A percentile compares a stretch with the other conserved stretches of the same genome.
Evolutionary conservation across 176 grass and related monocot genomes (phyloP).

Genomic region (Oryza brachyantha): DNA sequence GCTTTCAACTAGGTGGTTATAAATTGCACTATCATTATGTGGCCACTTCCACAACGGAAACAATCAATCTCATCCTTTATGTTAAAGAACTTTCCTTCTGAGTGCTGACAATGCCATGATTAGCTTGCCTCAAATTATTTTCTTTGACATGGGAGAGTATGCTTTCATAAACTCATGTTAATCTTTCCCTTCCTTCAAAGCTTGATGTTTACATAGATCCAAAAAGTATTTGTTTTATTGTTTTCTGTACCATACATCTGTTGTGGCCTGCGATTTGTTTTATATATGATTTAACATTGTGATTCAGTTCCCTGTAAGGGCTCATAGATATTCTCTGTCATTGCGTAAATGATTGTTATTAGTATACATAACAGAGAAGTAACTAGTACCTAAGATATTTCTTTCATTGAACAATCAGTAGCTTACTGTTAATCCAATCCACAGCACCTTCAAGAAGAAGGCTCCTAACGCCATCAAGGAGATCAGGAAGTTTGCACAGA

Average conservation of each 20-base stretch:
- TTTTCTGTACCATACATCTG: not conserved
- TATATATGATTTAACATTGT: not conserved
- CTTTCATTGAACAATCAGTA: not conserved
- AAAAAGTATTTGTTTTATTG: not conserved
- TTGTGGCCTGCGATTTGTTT: not conserved
- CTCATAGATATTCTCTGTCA: not conserved
- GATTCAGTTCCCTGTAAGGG: not conserved
- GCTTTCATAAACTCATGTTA: no score
- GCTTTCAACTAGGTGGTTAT: not conserved
- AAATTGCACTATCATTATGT: no score
- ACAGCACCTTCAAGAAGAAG: constrained; percentile 54
- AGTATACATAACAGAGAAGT: not conserved
- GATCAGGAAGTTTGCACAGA: constrained; percentile 43
- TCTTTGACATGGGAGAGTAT: no score
- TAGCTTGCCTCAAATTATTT: not conserved
- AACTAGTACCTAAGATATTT: not conserved
- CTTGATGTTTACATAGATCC: not conserved
- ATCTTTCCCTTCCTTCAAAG: no score
- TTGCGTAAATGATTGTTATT: not conserved
- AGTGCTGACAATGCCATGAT: not conserved
- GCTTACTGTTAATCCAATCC: not conserved
- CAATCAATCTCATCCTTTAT: not conserved
- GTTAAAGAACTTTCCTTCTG: not conserved
- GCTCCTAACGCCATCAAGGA: constrained; percentile 46
- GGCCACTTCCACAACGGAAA: not conserved